Evolutionary conservation across 2,329 filamentous ascomycete genomes (phyloP), one percentile per base, ranked within the genome.

Genomic region (Aspergillus alliaceus): DNA sequence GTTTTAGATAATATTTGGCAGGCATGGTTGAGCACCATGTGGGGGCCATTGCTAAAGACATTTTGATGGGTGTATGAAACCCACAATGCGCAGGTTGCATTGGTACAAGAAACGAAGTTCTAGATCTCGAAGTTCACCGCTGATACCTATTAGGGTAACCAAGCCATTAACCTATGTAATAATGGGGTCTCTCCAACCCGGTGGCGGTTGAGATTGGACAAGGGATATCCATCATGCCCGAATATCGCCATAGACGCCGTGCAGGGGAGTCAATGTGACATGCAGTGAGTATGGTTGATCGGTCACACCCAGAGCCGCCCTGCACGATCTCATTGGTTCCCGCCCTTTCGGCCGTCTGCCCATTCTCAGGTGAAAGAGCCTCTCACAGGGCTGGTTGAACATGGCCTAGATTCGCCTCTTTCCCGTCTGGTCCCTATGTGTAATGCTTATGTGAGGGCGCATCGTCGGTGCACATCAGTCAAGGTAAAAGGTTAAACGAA

Each of bases 241-340:
- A 48, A 32, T 48, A 27, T 32, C 7, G n/a, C 29, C n/a, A 22
- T 48, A 48, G 44, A 48, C 44, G 44, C 44, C 44, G 29, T 48
- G 27, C 29, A 48, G 25, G 25, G 44, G 25, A 48, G 40, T 15
- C 39, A 47, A 18, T 48, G 44, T 32, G 44, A 48, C 44, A 32
- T 48, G 44, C 29, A 32, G 44, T 48, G 44, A 44, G 40, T 31
- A 32, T 32, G 11, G 44, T 31, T 32, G 27, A 34, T 48, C 44
- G n/a, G 29, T 48, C 44, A 48, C 44, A 48, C 44, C 20, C 29
- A 48, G 44, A 48, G 44, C 44, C 44, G 29, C 44, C n/a, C 44
- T 48, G 44, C 27, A 31, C n/a, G 27, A 32, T 48, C 29, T 48
- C 25, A 48, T 48, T 48, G 44, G 44, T n/a, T 48, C 29, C n/a